Conservation (phyloP, 2,329 filamentous ascomycete species). For the Epicoccum sorghinum region DNA sequence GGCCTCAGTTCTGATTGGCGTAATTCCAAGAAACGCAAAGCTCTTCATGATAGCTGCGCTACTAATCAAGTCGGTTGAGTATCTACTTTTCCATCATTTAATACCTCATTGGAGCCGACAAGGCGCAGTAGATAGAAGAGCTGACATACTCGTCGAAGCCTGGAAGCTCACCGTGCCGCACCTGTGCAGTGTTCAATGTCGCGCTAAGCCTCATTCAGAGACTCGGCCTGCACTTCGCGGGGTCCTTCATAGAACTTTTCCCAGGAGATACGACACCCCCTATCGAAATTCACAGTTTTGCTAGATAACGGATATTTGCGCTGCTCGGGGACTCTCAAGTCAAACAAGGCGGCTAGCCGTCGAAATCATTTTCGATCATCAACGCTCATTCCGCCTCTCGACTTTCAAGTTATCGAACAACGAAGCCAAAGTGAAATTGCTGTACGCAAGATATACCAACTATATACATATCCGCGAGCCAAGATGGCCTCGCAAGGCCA, state of each 20-base stretch:
- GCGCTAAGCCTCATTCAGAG: background rate
- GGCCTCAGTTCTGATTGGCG: no score
- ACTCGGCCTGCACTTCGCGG: background rate
- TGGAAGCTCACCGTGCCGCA: background rate
- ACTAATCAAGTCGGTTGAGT: no score
- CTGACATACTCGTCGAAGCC: no score
- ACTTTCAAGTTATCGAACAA: background rate
- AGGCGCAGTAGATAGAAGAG: no score
- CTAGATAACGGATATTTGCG: background rate
- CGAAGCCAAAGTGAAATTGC: background rate
- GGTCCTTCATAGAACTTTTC: background rate
- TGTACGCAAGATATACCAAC: background rate
- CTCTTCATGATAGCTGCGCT: no score
- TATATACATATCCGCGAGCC: background rate
- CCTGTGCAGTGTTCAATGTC: background rate
- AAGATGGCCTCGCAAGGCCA: slow-evolving; percentile 1
- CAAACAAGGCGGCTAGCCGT: background rate
- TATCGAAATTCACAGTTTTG: background rate
- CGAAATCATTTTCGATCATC: background rate
- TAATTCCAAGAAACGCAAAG: no score
- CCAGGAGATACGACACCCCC: background rate
- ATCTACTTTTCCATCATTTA: no score
- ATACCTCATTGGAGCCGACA: no score
- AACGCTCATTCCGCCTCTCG: background rate
- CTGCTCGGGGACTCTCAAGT: background rate